Base-by-base conservation (phyloP, 2,329 filamentous ascomycete species). In the Phialemonium atrogriseum region DNA sequence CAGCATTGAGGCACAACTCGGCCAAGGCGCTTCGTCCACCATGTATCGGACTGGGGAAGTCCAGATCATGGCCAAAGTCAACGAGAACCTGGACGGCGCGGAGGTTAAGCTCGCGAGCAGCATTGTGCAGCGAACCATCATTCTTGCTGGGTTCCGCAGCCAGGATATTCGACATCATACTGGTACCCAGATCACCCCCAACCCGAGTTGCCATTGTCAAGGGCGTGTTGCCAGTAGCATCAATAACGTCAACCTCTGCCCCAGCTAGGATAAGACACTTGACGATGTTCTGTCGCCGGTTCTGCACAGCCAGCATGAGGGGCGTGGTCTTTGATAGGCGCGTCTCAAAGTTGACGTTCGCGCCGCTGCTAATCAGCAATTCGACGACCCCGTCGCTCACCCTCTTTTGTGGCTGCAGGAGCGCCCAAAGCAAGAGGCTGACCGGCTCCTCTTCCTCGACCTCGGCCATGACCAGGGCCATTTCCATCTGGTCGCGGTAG, bases 51-150 rank as follows among this genome's bases (percentile, higher is more conserved):
- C 72, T 80, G 0, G 77, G 77, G 34, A 79, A 81, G 45, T 81
- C 77, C 0, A 73, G 63, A 11, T 79, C 70, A 37, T 82, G 77
- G 2, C 68, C 71, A 38, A 70, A 58, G 27, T 76, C 59, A 5
- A 80, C 53, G 2, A 84, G 58, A 2, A 75, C 57, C 30, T 64
- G 60, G 38, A 79, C 69, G 2, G 68, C 68, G 10, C 66, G 54
- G 0, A 77, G 40, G 40, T 80, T 73, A 13, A 82, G 59, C 27
- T 70, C 65, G 10, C 72, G 61, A 0, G 77, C 70, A 4, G 77
- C 73, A 37, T 80, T 77, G 44, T 83, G 78, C 4, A 84, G 58
- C 2, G 75, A 80, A 0, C 77, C 77, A 37, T 84, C 78, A 35
- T 82, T 74, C 24, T 60, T 64, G 2, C 69, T 64, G 1, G 73